Evolutionary conservation across 2,329 filamentous ascomycete genomes (phyloP).

Genomic region (Ceratocystis cubensis): DNA sequence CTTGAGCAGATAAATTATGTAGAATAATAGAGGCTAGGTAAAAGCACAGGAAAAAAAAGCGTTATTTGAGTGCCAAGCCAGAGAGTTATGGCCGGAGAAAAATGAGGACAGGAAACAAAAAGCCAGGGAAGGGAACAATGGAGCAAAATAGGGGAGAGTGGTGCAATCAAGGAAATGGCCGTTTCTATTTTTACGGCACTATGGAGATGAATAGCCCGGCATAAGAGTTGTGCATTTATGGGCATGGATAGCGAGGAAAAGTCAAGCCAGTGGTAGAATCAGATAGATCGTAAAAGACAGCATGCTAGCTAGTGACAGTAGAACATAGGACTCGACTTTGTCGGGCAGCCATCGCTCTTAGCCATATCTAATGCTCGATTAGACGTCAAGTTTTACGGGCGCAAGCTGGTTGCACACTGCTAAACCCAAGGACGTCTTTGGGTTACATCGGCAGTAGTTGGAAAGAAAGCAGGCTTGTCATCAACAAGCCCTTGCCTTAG

Average conservation of each 20-base stretch:
- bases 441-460: slow-evolving; percentile 2
- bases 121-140: background rate
- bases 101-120: background rate
- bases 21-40: too few species aligned
- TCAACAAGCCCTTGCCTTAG: too few species aligned
- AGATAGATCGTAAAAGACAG: background rate
- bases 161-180: background rate
- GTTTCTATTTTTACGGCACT: background rate
- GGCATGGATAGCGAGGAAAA: background rate
- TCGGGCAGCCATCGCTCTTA: background rate
- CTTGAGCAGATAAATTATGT: background rate
- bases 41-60: too few species aligned
- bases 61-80: background rate
- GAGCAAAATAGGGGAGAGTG: background rate
- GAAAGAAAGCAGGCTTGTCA: too few species aligned
- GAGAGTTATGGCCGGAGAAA: background rate
- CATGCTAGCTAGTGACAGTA: background rate
- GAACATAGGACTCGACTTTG: too few species aligned
- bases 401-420: slow-evolving; percentile 8
- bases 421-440: background rate
- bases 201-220: background rate
- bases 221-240: background rate
- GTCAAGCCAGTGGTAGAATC: background rate
- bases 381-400: slow-evolving; percentile 7
- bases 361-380: background rate